Conservation (phyloP, 257 asterid species). For the Solanum corneliomulleri region DNA sequence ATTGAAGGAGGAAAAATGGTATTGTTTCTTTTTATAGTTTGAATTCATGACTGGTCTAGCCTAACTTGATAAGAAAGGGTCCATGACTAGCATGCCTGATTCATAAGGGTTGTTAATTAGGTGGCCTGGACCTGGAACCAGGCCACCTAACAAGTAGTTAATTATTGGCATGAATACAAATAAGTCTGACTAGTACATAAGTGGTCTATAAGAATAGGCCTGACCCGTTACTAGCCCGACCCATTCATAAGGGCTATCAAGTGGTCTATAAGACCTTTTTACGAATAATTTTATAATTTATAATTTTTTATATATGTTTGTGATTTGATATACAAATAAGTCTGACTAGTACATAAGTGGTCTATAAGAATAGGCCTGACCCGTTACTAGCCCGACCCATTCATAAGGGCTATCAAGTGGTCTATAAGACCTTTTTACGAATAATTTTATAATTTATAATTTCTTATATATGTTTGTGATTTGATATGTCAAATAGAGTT, state of each 20-base stretch:
- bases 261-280: not conserved
- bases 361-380: not conserved
- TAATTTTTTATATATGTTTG: not conserved
- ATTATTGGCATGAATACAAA: not conserved
- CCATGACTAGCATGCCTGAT: not conserved
- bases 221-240: not conserved
- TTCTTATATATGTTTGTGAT: not conserved
- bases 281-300: not conserved
- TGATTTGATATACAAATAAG: not conserved
- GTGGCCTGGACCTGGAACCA: not conserved
- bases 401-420: not conserved
- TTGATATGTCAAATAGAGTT: constrained; percentile 21
- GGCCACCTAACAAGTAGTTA: not conserved
- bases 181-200: not conserved
- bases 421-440: not conserved
- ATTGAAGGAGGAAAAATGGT: not conserved
- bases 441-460: not conserved
- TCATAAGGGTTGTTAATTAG: not conserved
- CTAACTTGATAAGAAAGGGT: not conserved
- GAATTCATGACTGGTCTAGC: not conserved
- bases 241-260: not conserved
- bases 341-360: not conserved
- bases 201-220: not conserved
- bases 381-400: not conserved
- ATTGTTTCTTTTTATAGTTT: not conserved